phyloP scores from a whole-genome alignment of 208 protist species.

The Entamoeba invadens region DNA sequence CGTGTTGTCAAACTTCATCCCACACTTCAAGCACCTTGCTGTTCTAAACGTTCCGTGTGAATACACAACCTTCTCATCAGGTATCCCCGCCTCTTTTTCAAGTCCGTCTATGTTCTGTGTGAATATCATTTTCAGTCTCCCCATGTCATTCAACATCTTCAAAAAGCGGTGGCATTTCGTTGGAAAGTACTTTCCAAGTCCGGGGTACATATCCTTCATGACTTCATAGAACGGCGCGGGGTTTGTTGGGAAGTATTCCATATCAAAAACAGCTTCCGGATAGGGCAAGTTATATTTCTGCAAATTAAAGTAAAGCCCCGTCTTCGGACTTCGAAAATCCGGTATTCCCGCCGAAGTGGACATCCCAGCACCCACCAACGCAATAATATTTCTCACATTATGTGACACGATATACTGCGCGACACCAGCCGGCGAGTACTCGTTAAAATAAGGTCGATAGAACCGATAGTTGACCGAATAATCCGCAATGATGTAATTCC shows the following conservation, averaged over 20 bases:
- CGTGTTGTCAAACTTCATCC: not conserved
- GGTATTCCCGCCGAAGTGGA: conserved; percentile 27
- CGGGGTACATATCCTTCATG: conserved; percentile 21
- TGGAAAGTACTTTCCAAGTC: not conserved
- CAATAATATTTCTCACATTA: conserved; percentile 11
- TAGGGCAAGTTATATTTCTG: conserved; percentile 24
- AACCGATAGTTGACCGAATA: not conserved
- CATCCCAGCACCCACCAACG: conserved; percentile 24
- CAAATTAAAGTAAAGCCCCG: conserved; percentile 37
- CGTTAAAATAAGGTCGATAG: not conserved
- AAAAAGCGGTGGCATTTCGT: conserved; percentile 34
- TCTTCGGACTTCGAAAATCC: conserved; percentile 27
- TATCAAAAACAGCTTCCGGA: conserved; percentile 29
- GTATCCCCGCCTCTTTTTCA: conserved; percentile 26
- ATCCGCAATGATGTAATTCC: not conserved
- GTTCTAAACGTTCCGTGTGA: conserved; percentile 27
- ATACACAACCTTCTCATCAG: conserved; percentile 18
- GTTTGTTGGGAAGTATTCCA: conserved; percentile 22
- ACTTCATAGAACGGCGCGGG: conserved; percentile 29
- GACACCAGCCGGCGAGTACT: not conserved
- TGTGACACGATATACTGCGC: not conserved
- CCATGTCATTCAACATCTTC: conserved; percentile 18
- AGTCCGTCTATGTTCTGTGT: conserved; percentile 44
- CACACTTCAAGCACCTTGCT: not conserved
- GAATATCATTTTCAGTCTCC: conserved; percentile 16